phyloP scores from a whole-genome alignment of 75 land plant genomes.

The Ceratopteris richardii region DNA sequence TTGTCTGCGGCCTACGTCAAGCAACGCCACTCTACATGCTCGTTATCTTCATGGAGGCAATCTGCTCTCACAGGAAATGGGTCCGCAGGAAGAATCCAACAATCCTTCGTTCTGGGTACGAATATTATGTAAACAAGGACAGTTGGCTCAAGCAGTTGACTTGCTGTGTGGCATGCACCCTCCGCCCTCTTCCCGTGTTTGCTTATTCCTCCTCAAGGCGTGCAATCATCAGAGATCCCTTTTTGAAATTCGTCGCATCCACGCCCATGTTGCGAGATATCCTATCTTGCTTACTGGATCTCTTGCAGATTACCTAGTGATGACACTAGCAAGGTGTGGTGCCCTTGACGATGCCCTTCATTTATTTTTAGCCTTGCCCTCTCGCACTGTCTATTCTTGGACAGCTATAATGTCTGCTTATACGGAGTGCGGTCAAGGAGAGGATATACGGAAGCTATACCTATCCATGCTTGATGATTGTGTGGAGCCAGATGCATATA shows the following conservation, averaged over 20 bases:
- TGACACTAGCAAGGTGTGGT: slow-evolving; percentile 7
- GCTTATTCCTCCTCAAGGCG: not conserved
- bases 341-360: not conserved
- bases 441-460: slow-evolving; percentile 1
- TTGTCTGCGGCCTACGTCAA: no score
- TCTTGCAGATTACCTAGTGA: slow-evolving; percentile 2
- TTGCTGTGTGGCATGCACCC: no score
- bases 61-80: no score
- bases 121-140: no score
- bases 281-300: not conserved
- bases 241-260: not conserved
- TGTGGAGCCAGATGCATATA: not conserved
- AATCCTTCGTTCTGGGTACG: no score
- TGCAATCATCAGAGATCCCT: slow-evolving; percentile 1
- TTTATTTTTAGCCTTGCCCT: not conserved
- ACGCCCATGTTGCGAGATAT: not conserved
- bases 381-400: slow-evolving; percentile 22
- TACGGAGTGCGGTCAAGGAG: slow-evolving; percentile 8
- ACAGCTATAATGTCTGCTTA: slow-evolving; percentile 8
- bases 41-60: no score
- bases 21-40: no score
- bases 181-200: no score
- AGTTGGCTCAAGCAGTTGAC: no score
- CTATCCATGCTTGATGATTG: slow-evolving; percentile 2
- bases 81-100: no score